Conservation (phyloP, 1,139 yeast species). For the Suhomyces atakaporum region DNA sequence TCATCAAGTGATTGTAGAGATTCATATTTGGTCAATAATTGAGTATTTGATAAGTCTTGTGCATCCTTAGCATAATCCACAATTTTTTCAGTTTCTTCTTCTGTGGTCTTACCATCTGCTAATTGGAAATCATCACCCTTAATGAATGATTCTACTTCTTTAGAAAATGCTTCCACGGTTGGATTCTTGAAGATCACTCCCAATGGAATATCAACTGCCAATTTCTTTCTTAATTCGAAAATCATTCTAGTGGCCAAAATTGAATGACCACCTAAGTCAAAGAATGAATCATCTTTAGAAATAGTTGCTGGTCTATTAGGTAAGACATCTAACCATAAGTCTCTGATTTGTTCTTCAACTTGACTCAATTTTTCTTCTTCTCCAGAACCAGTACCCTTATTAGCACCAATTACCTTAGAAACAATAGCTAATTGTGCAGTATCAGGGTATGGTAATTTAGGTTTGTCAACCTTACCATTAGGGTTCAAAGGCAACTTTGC, state of each 20-base stretch:
- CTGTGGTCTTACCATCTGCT: conserved; percentile 35
- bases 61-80: conserved; percentile 80
- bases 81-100: conserved; percentile 21
- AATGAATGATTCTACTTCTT: conserved; percentile 61
- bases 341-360: conserved; percentile 68
- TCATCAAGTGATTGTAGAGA: conserved; percentile 31
- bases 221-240: conserved; percentile 78
- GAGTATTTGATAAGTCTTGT: conserved; percentile 45
- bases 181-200: conserved; percentile 90
- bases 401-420: conserved; percentile 40
- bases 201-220: conserved; percentile 80
- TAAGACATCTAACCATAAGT: conserved; percentile 81
- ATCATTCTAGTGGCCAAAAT: conserved; percentile 97
- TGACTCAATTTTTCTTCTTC: conserved; percentile 56
- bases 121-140: conserved; percentile 48
- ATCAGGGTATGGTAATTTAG: conserved; percentile 93
- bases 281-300: conserved; percentile 82
- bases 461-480: conserved; percentile 97
- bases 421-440: conserved; percentile 79
- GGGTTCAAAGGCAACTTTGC: conserved; percentile 89
- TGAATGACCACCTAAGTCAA: conserved; percentile 97
- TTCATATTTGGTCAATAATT: conserved; percentile 44
- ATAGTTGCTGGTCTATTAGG: conserved; percentile 84
- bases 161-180: conserved; percentile 76
- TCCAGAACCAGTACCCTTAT: conserved; percentile 34